Base-by-base conservation (phyloP, 2,329 filamentous ascomycete genomes). In the Orbilia brochopaga region DNA sequence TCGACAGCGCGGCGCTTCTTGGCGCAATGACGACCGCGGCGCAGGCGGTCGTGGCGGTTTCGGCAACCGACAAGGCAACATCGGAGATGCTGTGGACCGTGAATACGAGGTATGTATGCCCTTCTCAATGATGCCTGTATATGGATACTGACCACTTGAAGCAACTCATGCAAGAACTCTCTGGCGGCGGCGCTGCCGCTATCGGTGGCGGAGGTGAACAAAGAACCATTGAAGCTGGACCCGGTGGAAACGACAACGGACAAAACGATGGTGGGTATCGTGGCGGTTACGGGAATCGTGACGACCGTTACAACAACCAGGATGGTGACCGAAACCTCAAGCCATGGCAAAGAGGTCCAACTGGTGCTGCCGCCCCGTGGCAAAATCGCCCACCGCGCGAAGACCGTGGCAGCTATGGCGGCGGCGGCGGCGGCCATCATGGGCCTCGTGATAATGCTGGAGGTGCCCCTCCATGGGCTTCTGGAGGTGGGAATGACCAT, bases 121-220 rank as follows among this genome's bases (percentile, higher is more conserved):
- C 10, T 52, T 2, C 24, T 54, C 73, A 48, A 10, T n/a, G 1
- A 23, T 69, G 15, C 24, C 21, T 6, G 11, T 10, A 23, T 52
- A 24, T 6, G 19, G 64, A 78, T 79, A 77, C 82, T 86, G 77
- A 88, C 79, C 53, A 3, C 4, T 46, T 62, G 8, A 76, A 91
- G 90, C 89, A 93, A 87, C 91, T 99, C 78, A 96, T 99, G 92
- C 90, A 95, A 86, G 94, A 97, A 84, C 86, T 97, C 76, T 91
- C 89, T 74, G 91, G 91, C 74, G 89, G 88, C 73, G 85, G 82
- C 42, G 72, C 74, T 53, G 69, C 82, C 59, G 82, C 82, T 64
- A 84, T 83, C 60, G 85, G 82, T 52, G 83, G 84, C 51, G 81
- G 89, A 40, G 89, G 88, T 76, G 88, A 88, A 75, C 90, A 76